phyloP scores from a whole-genome alignment of 2,329 filamentous ascomycete species.

The Aspergillus phoenicis region DNA sequence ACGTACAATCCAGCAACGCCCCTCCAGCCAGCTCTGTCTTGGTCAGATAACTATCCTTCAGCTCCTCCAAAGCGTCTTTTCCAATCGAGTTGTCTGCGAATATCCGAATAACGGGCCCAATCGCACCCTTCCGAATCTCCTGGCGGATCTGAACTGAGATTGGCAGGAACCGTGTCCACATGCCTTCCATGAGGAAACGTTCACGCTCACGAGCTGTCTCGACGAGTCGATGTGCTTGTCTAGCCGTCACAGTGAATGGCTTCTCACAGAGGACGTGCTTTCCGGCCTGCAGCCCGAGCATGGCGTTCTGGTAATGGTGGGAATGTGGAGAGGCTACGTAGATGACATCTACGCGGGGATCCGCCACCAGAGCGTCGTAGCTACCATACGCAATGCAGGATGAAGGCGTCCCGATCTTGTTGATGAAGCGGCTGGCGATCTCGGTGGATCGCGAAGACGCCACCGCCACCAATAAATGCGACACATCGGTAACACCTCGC shows the following conservation, averaged over 20 bases:
- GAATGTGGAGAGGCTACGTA: conserved; percentile 34
- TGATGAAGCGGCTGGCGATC: conserved; percentile 50
- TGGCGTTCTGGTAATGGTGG: conserved; percentile 48
- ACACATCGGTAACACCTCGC: neutral
- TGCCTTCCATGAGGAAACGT: conserved; percentile 18
- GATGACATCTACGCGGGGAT: conserved; percentile 31
- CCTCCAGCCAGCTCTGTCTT: neutral
- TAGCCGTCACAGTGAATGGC: conserved; percentile 50
- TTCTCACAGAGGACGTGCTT: conserved; percentile 62
- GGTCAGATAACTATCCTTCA: neutral
- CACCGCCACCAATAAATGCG: neutral
- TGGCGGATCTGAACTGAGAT: neutral
- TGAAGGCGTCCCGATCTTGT: neutral
- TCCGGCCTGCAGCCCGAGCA: conserved; percentile 50
- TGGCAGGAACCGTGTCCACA: conserved; percentile 18
- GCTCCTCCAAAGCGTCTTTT: neutral
- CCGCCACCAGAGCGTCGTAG: conserved; percentile 20
- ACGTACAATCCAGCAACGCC: neutral
- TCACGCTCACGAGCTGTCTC: conserved; percentile 31
- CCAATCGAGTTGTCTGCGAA: neutral
- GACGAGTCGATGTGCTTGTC: conserved; percentile 51
- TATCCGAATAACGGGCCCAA: neutral
- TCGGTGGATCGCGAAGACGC: conserved; percentile 35
- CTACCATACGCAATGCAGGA: conserved; percentile 6
- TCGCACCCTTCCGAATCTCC: neutral